These are phyloP conservation scores for Pyrrhoderma lamaoense DNA, from an alignment of 1,284 basidiomycete genomes.

Conservation along the genomic window DNA sequence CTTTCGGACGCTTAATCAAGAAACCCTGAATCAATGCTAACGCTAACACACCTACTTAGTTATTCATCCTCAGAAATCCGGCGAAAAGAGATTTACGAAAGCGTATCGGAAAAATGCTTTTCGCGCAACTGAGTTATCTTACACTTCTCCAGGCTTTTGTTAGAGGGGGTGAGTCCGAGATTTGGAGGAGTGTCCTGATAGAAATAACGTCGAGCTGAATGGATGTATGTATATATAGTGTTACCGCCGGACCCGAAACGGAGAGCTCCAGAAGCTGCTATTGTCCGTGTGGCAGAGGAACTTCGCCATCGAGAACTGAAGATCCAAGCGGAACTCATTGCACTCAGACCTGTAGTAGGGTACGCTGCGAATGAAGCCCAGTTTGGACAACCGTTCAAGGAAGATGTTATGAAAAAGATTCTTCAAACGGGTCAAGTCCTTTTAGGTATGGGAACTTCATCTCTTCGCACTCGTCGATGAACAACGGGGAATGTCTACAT, in stretches of 20 bases:
- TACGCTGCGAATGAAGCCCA: conserved; percentile 24
- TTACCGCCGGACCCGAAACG: conserved; percentile 19
- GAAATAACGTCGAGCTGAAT: no score
- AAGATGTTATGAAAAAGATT: conserved; percentile 20
- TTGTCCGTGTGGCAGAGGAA: conserved; percentile 26
- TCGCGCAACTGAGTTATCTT: conserved; percentile 24
- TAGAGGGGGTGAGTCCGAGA: conserved; percentile 18
- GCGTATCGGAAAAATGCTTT: conserved; percentile 24
- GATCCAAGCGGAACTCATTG: conserved; percentile 28
- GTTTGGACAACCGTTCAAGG: conserved; percentile 22
- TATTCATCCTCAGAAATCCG: conserved; percentile 29
- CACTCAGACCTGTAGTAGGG: conserved; percentile 26
- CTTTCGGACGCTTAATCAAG: no score
- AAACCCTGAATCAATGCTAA: background rate
- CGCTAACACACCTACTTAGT: conserved; percentile 4
- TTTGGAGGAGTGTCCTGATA: no score
- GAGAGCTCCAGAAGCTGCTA: conserved; percentile 22
- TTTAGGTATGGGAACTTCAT: conserved; percentile 16
- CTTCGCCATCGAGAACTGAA: conserved; percentile 26
- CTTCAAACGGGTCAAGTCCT: conserved; percentile 25
- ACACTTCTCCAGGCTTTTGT: conserved; percentile 26
- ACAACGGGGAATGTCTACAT: no score
- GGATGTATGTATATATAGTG: no score
- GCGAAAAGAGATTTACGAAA: conserved; percentile 28
- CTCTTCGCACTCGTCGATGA: no score